Evolutionary conservation across 2,329 filamentous ascomycete species (phyloP).

Genomic region (Drechslerella stenobrocha): DNA sequence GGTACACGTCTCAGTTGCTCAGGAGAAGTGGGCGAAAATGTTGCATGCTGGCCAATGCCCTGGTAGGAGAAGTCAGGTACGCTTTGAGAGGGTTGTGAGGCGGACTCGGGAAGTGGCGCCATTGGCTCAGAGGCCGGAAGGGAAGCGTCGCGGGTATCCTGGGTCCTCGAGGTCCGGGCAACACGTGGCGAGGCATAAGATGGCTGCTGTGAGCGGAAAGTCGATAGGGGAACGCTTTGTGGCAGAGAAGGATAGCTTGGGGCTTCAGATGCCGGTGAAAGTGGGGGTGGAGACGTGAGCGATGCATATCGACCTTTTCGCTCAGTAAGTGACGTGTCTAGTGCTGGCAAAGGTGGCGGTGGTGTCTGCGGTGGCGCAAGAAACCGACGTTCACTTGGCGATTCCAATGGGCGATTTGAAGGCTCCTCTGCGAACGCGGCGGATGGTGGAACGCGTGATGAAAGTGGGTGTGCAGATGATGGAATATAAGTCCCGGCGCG

Average conservation of each 20-base stretch:
- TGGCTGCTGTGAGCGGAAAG: too few species aligned
- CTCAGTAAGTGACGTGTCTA: background rate
- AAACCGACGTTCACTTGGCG: background rate
- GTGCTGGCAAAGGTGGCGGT: background rate
- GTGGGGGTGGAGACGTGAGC: slow-evolving; percentile 16
- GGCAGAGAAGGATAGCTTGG: slow-evolving; percentile 31
- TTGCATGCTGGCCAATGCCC: slow-evolving; percentile 17
- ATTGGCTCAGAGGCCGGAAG: slow-evolving; percentile 12
- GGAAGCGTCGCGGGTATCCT: slow-evolving; percentile 16
- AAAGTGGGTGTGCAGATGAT: slow-evolving; percentile 12
- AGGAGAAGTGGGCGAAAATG: slow-evolving; percentile 29
- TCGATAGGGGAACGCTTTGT: slow-evolving; percentile 4
- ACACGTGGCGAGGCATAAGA: slow-evolving; percentile 8
- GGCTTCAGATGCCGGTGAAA: slow-evolving; percentile 18
- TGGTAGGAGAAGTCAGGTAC: slow-evolving; percentile 18
- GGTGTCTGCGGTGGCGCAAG: background rate
- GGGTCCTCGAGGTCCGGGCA: slow-evolving; percentile 15
- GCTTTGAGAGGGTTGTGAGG: slow-evolving; percentile 30
- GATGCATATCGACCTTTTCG: slow-evolving; percentile 2
- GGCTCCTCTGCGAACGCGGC: background rate
- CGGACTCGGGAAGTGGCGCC: slow-evolving; percentile 14
- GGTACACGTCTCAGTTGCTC: slow-evolving; percentile 26
- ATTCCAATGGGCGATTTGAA: background rate
- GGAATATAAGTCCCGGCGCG: slow-evolving; percentile 9
- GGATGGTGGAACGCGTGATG: slow-evolving; percentile 2